phyloP scores from a whole-genome alignment of 768 basidiomycete genomes.

The Amanita pseudoporphyria region DNA sequence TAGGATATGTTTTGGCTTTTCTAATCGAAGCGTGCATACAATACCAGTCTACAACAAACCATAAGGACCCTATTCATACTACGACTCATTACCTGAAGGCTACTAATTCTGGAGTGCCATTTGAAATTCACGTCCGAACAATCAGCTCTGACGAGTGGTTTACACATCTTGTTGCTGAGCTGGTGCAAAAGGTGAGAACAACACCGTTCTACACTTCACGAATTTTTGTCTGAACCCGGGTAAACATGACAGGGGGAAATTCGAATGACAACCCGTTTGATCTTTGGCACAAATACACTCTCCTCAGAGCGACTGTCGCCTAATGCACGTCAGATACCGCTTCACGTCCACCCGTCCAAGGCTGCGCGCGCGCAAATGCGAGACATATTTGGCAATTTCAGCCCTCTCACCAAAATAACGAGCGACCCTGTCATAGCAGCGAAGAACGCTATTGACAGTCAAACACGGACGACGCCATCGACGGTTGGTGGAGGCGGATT shows the following conservation, averaged over 20 bases:
- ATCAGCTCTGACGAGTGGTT: constrained; percentile 43
- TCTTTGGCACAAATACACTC: constrained; percentile 41
- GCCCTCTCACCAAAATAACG: constrained; percentile 24
- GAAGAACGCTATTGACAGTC: constrained; percentile 28
- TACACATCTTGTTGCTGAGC: constrained; percentile 46
- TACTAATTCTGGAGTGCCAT: constrained; percentile 27
- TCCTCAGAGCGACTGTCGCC: constrained; percentile 31
- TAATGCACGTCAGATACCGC: constrained; percentile 49
- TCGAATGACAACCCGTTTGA: constrained; percentile 41
- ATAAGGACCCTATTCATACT: constrained; percentile 51
- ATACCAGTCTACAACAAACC: constrained; percentile 35
- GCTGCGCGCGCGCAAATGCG: constrained; percentile 17
- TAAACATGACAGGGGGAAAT: constrained; percentile 36
- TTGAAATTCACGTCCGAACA: constrained; percentile 36
- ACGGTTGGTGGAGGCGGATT: constrained; percentile 43
- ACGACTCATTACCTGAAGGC: constrained; percentile 49
- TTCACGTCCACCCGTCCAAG: no score
- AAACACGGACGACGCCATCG: constrained; percentile 25
- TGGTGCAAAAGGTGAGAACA: constrained; percentile 42
- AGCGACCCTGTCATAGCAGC: constrained; percentile 30
- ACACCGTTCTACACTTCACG: no score
- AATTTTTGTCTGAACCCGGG: no score
- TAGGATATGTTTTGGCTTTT: constrained; percentile 52
- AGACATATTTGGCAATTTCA: constrained; percentile 28
- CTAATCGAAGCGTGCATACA: constrained; percentile 45